Conservation (phyloP, 805 yeast species). For the Lipomyces anomalus region DNA sequence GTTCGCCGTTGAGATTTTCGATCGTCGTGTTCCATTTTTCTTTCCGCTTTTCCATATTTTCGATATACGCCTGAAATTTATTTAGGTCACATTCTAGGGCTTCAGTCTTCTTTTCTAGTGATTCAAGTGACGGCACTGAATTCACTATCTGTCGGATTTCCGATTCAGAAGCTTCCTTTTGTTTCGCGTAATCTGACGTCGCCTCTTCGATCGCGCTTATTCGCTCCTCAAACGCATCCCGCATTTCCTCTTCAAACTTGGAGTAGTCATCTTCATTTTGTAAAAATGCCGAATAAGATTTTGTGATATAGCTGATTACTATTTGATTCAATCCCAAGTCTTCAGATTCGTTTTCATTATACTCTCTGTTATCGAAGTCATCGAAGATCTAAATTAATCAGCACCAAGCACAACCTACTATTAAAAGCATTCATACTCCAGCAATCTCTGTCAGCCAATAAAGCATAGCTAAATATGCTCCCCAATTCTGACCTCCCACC, state of each 20-base stretch:
- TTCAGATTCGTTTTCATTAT: constrained; percentile 35
- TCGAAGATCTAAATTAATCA: constrained; percentile 34
- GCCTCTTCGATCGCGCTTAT: constrained; percentile 47
- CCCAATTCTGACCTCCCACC: constrained; percentile 84
- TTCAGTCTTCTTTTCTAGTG: constrained; percentile 50
- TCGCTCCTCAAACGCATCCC: constrained; percentile 48
- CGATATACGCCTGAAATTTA: constrained; percentile 67
- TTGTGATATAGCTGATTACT: constrained; percentile 54
- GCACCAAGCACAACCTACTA: neutral
- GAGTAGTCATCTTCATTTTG: constrained; percentile 59
- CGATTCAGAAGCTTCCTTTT: constrained; percentile 38
- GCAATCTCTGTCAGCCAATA: constrained; percentile 70
- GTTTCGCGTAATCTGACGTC: constrained; percentile 38
- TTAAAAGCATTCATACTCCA: constrained; percentile 15
- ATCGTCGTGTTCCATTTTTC: constrained; percentile 57
- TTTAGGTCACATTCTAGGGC: constrained; percentile 65
- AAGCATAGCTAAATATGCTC: constrained; percentile 70
- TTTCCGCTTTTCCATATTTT: constrained; percentile 55
- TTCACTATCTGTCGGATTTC: constrained; percentile 41
- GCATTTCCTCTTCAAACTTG: constrained; percentile 50
- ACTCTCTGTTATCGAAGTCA: constrained; percentile 35
- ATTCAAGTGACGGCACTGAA: constrained; percentile 44
- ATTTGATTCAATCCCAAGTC: constrained; percentile 45
- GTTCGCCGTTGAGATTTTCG: constrained; percentile 52
- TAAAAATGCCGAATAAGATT: constrained; percentile 63